Evolutionary conservation across 148 eudicot species (phyloP).

Genomic region (Salicornia ramosissima): DNA sequence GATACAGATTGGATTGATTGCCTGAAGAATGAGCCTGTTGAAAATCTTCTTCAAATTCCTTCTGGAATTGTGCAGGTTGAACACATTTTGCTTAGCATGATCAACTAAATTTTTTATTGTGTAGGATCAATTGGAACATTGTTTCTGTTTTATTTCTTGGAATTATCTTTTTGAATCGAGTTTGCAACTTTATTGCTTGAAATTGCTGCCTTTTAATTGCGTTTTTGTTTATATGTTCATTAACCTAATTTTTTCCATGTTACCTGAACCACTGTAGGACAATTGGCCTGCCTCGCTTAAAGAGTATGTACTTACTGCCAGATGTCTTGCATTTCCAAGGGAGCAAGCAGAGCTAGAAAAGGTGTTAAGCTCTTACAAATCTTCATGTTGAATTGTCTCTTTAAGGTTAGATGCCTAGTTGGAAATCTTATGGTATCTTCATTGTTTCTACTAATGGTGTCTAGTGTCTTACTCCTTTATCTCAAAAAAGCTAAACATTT

Average conservation of each 20-base stretch:
- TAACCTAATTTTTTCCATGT: background rate
- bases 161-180: background rate
- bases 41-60: constrained; percentile 75
- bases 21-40: constrained; percentile 54
- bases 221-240: background rate
- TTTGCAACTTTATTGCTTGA: background rate
- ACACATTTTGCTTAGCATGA: background rate
- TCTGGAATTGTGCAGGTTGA: constrained; percentile 70
- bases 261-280: constrained; percentile 33
- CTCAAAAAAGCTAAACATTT: no score
- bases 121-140: background rate
- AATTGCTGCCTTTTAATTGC: background rate
- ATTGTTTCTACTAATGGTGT: no score
- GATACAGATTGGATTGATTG: constrained; percentile 81
- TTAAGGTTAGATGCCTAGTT: background rate
- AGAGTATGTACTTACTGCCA: constrained; percentile 47
- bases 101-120: background rate
- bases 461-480: no score
- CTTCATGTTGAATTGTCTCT: background rate
- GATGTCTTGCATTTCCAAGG: constrained; percentile 56
- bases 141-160: no score
- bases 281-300: constrained; percentile 83
- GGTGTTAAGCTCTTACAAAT: constrained; percentile 31
- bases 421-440: no score
- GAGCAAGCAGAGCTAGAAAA: constrained; percentile 56